These are phyloP conservation scores for Penicillium turbatum DNA, from an alignment of 495 filamentous ascomycete genomes.

Conservation along the genomic window DNA sequence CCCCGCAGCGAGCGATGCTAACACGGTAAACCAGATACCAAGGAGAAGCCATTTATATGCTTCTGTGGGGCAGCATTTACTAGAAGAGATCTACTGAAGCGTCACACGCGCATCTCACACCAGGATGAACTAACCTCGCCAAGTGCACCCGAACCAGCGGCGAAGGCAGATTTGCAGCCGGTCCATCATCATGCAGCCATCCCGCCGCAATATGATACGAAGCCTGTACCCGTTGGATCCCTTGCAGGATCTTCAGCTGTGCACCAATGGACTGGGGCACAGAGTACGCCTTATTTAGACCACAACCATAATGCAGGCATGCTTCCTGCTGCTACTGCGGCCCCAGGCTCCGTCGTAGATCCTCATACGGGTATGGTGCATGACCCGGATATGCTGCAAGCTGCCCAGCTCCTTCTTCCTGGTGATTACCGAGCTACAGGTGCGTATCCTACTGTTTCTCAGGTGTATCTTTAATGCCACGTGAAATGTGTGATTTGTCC, in stretches of 20 bases:
- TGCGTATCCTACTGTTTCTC: background rate
- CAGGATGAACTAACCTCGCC: constrained; percentile 34
- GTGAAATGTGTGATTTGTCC: background rate
- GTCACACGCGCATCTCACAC: constrained; percentile 46
- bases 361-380: constrained; percentile 26
- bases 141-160: constrained; percentile 23
- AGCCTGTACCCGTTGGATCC: constrained; percentile 19
- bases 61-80: constrained; percentile 53
- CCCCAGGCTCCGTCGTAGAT: constrained; percentile 12
- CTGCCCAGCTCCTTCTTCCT: constrained; percentile 38
- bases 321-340: constrained; percentile 11
- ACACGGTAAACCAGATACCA: constrained; percentile 39
- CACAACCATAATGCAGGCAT: constrained; percentile 21
- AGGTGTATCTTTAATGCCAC: background rate
- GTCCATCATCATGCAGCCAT: constrained; percentile 17
- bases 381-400: constrained; percentile 40
- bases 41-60: constrained; percentile 52
- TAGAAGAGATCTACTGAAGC: constrained; percentile 50
- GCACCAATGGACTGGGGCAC: constrained; percentile 32
- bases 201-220: constrained; percentile 20
- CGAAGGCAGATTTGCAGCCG: constrained; percentile 15
- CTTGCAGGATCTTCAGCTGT: constrained; percentile 25
- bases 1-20: constrained; percentile 11
- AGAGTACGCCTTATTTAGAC: constrained; percentile 26
- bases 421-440: constrained; percentile 30